These are phyloP conservation scores for Xanthoceras sorbifolium DNA, from an alignment of 345 rosid species.

Conservation along the genomic window DNA sequence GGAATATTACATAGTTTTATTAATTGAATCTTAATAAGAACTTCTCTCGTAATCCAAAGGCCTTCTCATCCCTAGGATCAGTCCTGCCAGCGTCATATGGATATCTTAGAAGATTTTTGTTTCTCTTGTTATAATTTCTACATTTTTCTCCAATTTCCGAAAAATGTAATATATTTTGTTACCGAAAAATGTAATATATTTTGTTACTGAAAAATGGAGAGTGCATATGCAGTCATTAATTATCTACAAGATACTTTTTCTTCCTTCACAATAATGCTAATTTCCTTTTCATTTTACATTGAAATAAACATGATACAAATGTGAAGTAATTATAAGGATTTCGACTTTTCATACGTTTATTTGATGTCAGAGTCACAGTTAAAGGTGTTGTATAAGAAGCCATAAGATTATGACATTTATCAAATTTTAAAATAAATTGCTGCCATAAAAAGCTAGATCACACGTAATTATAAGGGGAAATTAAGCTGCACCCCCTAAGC, in stretches of 20 bases:
- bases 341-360: background rate
- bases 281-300: background rate
- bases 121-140: background rate
- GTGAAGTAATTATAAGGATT: background rate
- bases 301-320: background rate
- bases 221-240: background rate
- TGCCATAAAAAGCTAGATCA: background rate
- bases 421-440: slow-evolving; percentile 5
- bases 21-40: no score
- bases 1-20: background rate
- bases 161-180: background rate
- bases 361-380: no score
- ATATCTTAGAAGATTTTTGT: slow-evolving; percentile 7
- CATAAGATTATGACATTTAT: background rate
- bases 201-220: background rate
- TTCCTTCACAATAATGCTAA: background rate
- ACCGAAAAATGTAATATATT: background rate
- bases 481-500: no score
- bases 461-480: background rate
- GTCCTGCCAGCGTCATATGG: slow-evolving; percentile 27
- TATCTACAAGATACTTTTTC: background rate
- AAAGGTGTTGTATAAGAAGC: background rate
- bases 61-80: slow-evolving; percentile 28
- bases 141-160: background rate
- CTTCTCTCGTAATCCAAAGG: slow-evolving; percentile 14